phyloP scores from a whole-genome alignment of 2,329 filamentous ascomycete species.

The Aspergillus sp. region DNA sequence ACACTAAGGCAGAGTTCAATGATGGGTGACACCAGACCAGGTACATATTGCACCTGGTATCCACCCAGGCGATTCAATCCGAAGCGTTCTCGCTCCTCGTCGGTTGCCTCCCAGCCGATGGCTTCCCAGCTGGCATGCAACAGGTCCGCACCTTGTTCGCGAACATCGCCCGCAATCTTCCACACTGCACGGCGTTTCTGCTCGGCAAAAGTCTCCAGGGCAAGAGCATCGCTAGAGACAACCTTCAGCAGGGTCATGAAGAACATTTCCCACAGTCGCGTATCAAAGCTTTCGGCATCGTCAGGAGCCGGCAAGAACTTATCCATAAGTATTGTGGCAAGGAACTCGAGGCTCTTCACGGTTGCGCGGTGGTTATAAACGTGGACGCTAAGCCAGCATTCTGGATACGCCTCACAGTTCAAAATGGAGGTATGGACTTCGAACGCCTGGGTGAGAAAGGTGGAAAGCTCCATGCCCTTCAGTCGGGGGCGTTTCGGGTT shows the following conservation, averaged over 20 bases:
- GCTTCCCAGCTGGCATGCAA: conserved; percentile 86
- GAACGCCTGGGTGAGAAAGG: conserved; percentile 73
- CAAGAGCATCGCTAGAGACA: conserved; percentile 82
- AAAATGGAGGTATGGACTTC: conserved; percentile 87
- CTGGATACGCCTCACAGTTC: conserved; percentile 83
- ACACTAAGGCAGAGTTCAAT: conserved; percentile 93
- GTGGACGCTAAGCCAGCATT: conserved; percentile 85
- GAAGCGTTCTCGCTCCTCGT: conserved; percentile 75
- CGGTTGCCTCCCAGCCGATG: conserved; percentile 89
- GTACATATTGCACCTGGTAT: conserved; percentile 98
- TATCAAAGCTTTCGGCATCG: conserved; percentile 87
- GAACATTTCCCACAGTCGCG: conserved; percentile 89
- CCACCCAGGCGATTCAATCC: conserved; percentile 83
- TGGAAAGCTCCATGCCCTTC: conserved; percentile 72
- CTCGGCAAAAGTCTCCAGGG: conserved; percentile 92
- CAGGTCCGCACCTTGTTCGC: conserved; percentile 84
- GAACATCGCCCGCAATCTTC: conserved; percentile 97
- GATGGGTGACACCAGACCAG: conserved; percentile 83
- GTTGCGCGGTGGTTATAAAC: conserved; percentile 91
- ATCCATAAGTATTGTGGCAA: conserved; percentile 76
- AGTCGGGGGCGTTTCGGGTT: conserved; percentile 72
- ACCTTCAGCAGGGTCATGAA: conserved; percentile 86
- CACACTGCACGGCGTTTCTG: conserved; percentile 95
- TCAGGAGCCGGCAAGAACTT: conserved; percentile 84
- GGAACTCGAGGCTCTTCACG: conserved; percentile 78